phyloP scores from a whole-genome alignment of 305 asterid genomes.

The Lippia alba region DNA sequence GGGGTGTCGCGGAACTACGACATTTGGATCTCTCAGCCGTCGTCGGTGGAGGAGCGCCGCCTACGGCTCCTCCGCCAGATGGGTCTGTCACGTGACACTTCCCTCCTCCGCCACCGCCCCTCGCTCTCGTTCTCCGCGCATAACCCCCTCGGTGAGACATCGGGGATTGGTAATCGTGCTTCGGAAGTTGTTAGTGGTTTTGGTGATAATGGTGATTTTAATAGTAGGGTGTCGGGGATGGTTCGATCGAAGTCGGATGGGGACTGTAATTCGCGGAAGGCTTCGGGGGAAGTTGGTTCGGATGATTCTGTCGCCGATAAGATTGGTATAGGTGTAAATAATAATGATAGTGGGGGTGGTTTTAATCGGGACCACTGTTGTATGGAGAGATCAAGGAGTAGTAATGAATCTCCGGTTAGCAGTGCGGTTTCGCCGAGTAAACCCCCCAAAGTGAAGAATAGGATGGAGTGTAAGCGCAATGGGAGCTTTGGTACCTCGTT shows the following conservation, averaged over 20 bases:
- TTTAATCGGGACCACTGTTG: constrained; percentile 28
- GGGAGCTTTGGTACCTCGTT: constrained; percentile 43
- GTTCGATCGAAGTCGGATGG: constrained; percentile 69
- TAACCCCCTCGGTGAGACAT: constrained; percentile 44
- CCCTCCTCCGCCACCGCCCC: constrained; percentile 66
- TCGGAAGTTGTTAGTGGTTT: constrained; percentile 24
- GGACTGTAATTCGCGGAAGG: constrained; percentile 42
- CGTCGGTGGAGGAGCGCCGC: constrained; percentile 90
- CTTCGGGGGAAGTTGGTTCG: constrained; percentile 32
- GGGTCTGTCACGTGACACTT: constrained; percentile 81
- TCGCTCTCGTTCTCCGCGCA: constrained; percentile 50
- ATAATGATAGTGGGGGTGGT: constrained; percentile 40
- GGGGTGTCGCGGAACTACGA: constrained; percentile 66
- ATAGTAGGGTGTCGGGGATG: constrained; percentile 42
- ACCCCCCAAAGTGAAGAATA: constrained; percentile 73
- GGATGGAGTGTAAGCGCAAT: constrained; percentile 41
- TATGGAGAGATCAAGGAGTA: constrained; percentile 48
- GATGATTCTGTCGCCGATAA: constrained; percentile 35
- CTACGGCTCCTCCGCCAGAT: constrained; percentile 69
- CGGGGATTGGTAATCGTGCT: constrained; percentile 10
- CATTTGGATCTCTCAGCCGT: constrained; percentile 91
- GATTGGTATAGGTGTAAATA: constrained; percentile 47
- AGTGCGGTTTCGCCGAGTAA: constrained; percentile 60
- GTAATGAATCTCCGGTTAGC: constrained; percentile 50
- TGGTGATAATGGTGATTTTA: constrained; percentile 34